Evolutionary conservation across 176 grass and related monocot genomes (phyloP), one percentile per base, ranked within the genome.

Genomic region (Carex cristatella): DNA sequence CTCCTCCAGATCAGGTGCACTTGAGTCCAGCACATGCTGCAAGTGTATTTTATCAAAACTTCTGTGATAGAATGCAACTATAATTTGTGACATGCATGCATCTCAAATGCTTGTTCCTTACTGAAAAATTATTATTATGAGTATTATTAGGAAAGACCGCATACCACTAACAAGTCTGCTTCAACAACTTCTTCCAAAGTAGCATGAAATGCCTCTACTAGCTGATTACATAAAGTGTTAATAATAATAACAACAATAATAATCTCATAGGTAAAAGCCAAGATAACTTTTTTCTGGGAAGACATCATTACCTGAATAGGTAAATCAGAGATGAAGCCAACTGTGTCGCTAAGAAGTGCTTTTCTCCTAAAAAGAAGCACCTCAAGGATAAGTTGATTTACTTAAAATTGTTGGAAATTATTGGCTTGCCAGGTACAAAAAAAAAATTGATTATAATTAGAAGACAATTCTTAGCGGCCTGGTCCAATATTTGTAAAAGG

Each of bases 251-350:
- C 30, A 44, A 67, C 7, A 79, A 5, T 58, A 58, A 67, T 55
- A 63, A 83, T 38, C 16, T 10, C 5, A 72, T 15, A 42, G 49
- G 63, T 40, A 62, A 19, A 35, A 79, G 31, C 42, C 84, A 30
- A 5, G 38, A 5, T 19, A 32, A 65, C 7, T 15, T 75, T 70
- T 68, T 33, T 2, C 14, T 16, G 53, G 56, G n/a, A 14, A 84
- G 48, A 83, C 81, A 76, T 71, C 71, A 62, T 81, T 90, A 94
- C 95, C 92, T 98, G 95, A 42, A 93, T 62, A 92, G 95, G 95
- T 81, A 98, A 92, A 90, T 98, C 93, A 84, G 91, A 94, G 71
- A 98, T 98, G 86, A 98, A 98, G 37, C 95, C 95, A 86, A 98
- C 95, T 3, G 95, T 98, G 82, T 98, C 95, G 14, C 93, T 94